phyloP scores from a whole-genome alignment of 176 grass and related monocot genomes.

The Cenchrus fungigraminus region DNA sequence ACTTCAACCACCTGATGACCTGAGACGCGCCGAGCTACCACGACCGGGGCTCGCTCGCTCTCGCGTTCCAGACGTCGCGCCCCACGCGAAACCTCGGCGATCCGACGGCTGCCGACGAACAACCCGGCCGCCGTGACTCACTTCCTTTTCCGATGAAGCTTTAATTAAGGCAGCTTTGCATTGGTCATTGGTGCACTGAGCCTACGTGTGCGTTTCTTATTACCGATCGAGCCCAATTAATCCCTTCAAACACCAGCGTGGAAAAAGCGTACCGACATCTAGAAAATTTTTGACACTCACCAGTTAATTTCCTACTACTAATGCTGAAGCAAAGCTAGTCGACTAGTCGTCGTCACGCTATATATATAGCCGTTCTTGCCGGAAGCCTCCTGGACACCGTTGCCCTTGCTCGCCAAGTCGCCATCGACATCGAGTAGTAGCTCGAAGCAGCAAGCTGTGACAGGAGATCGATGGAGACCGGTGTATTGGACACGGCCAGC shows the following conservation, averaged over 20 bases:
- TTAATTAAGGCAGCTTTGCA: background rate
- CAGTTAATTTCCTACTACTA: background rate
- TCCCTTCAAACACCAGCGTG: slow-evolving; percentile 15
- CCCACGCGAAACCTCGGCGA: background rate
- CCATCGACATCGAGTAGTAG: background rate
- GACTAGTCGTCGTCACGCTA: background rate
- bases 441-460: background rate
- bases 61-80: background rate
- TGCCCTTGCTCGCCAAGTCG: background rate
- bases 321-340: background rate
- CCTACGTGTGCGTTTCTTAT: background rate
- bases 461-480: slow-evolving; percentile 25
- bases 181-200: background rate
- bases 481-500: slow-evolving; percentile 34
- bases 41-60: background rate
- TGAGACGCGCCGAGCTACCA: background rate
- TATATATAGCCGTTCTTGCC: slow-evolving; percentile 12
- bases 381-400: background rate
- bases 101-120: slow-evolving; percentile 21
- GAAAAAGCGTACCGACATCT: slow-evolving; percentile 40
- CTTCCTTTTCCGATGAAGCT: background rate
- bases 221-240: background rate
- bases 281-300: slow-evolving; percentile 26
- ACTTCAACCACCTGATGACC: background rate
- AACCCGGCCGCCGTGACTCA: background rate